Percentiles rank a stretch among this genome's conserved stretches.
Evolutionary conservation across 139 green algal genomes (phyloP).

Genomic region (Yamagishiella unicocca): DNA sequence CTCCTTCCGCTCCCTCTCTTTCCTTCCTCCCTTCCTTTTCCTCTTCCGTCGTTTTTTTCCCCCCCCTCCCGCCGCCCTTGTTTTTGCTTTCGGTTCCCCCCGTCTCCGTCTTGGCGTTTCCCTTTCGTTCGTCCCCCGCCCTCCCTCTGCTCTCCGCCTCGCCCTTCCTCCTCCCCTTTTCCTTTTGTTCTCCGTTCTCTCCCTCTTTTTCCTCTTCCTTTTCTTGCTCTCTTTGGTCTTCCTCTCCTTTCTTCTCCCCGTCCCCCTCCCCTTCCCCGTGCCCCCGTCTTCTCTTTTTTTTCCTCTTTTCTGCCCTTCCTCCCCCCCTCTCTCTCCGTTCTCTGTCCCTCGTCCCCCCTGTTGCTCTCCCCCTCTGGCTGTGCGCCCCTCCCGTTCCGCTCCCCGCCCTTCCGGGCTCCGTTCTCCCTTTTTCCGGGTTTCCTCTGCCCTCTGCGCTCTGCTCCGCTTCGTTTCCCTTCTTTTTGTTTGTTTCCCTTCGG

Average conservation of each 20-base stretch:
- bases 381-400: background rate
- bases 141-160: background rate
- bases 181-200: background rate
- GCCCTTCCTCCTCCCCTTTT: background rate
- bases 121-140: background rate
- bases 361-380: background rate
- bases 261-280: background rate
- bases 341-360: background rate
- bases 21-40: background rate
- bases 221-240: background rate
- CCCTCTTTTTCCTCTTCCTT: background rate
- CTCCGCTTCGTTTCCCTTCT: background rate
- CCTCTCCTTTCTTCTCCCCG: too few species aligned
- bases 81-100: background rate
- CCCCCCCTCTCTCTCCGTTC: background rate
- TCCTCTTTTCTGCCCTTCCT: background rate
- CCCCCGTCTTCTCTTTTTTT: background rate
- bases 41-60: background rate
- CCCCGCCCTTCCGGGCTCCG: background rate
- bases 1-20: background rate
- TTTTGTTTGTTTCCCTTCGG: background rate
- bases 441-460: background rate
- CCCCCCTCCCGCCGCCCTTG: background rate
- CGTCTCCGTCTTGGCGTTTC: background rate
- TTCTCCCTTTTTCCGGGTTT: background rate